Evolutionary conservation across 2,329 filamentous ascomycete species (phyloP).

Genomic region (Cryphonectria carpinicola): DNA sequence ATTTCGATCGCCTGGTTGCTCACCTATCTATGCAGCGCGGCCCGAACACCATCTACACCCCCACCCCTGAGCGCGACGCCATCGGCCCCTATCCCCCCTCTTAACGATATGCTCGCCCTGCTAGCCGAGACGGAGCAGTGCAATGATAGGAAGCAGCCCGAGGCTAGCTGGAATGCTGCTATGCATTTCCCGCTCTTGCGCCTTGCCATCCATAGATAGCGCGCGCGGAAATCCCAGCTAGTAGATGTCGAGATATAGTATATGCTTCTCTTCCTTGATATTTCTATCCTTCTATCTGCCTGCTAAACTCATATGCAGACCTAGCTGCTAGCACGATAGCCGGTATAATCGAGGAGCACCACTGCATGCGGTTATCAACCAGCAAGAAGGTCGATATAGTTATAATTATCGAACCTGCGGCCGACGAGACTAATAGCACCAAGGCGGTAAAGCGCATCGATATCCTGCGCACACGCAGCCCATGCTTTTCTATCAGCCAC

Average conservation of each 20-base stretch:
- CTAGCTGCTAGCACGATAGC: neutral
- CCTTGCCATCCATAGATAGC: neutral
- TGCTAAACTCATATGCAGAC: neutral
- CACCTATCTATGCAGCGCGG: neutral
- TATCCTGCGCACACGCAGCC: neutral
- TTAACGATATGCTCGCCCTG: neutral
- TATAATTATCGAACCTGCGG: neutral
- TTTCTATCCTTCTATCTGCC: neutral
- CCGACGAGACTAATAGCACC: neutral
- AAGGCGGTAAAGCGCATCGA: neutral
- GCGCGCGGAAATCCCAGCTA: neutral
- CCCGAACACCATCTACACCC: neutral
- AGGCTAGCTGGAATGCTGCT: constrained; percentile 3
- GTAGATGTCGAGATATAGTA: neutral
- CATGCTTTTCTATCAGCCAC: constrained; percentile 3
- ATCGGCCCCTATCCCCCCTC: neutral
- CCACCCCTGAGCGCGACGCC: neutral
- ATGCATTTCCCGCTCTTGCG: neutral
- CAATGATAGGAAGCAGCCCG: constrained; percentile 4
- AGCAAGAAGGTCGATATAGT: neutral
- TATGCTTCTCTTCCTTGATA: neutral
- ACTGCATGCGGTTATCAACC: neutral
- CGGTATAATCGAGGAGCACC: neutral
- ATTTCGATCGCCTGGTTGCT: neutral
- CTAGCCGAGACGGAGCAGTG: neutral